Evolutionary conservation across 352 stramenopile species (phyloP), one percentile per base, ranked within the genome.

Genomic region (Phytophthora ramorum): DNA sequence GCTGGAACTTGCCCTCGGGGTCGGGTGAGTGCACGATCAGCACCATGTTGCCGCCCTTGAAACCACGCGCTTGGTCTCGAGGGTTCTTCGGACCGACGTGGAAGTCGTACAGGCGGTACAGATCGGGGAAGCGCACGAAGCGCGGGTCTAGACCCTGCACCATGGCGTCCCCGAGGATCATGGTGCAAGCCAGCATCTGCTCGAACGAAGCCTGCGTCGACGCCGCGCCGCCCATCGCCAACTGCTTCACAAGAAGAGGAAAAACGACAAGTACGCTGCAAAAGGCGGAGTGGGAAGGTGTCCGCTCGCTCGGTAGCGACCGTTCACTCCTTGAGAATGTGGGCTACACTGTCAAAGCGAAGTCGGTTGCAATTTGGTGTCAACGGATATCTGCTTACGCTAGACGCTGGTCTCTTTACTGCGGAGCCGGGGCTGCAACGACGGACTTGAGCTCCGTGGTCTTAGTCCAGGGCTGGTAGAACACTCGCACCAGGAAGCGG

Each of bases 101-200:
- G 55, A 95, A 95, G 61, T 95, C 87, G 47, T 91, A 92, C 51
- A 92, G 61, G 5, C 86, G 81, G 64, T 92, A 95, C 68, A 93
- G 71, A 46, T 92, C 86, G 70, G 86, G 86, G 45, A 94, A 94
- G 12, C 79, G 79, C 47, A 94, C 79, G 56, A 89, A 94, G 48
- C 86, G 80, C 8, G 86, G 86, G 49, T 94, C 86, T 32, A 94
- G 64, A 0, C 86, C 86, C 47, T 92, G 79, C 30, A 95, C 85
- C 84, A 93, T 91, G 48, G 86, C 84, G 52, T 95, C 82, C 7
- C 84, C 86, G 9, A 95, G 79, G 58, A 95, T 76, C 82, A 93
- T 95, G 30, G 84, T 95, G 66, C 83, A 92, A 35, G 86, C 86
- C 53, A 95, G 84, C 84, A 93, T 93, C 66, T 95, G 86, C 75